Evolutionary conservation across 441 rosid genomes (phyloP).

Genomic region (Croton setiger): DNA sequence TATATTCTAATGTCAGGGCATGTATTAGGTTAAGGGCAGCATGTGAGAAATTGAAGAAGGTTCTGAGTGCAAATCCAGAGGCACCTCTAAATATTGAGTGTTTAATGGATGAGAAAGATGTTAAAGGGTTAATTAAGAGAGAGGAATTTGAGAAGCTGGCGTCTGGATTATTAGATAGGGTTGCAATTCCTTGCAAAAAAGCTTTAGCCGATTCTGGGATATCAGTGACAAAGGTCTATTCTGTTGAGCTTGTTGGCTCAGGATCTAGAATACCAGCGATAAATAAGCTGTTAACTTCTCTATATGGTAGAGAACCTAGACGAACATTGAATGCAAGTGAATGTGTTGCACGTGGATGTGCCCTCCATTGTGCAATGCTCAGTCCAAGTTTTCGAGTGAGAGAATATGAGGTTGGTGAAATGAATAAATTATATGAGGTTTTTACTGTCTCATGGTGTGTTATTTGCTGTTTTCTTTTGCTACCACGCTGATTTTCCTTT

Average conservation of each 20-base stretch:
- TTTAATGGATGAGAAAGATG: conserved; percentile 97
- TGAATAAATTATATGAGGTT: conserved; percentile 3
- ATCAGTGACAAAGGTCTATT: conserved; percentile 35
- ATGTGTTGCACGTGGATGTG: conserved; percentile 65
- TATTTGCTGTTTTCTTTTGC: not conserved
- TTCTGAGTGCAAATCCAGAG: conserved; percentile 93
- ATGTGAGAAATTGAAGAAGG: conserved; percentile 94
- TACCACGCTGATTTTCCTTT: not conserved
- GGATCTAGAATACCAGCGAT: conserved; percentile 62
- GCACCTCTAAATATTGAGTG: conserved; percentile 86
- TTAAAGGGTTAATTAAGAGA: conserved; percentile 81
- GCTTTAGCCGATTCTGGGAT: conserved; percentile 48
- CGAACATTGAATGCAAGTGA: conserved; percentile 62
- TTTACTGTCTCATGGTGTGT: not conserved
- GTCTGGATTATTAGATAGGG: conserved; percentile 39
- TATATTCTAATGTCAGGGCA: conserved; percentile 68
- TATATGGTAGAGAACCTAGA: conserved; percentile 49
- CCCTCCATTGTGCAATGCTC: conserved; percentile 64
- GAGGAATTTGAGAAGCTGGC: conserved; percentile 72
- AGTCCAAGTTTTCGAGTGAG: conserved; percentile 56
- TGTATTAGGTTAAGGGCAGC: conserved; percentile 71
- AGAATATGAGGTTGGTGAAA: conserved; percentile 51
- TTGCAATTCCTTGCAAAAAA: conserved; percentile 42
- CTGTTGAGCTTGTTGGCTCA: conserved; percentile 60
- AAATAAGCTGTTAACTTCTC: conserved; percentile 34